Percentiles rank a stretch among this genome's conserved stretches.
Evolutionary conservation across 805 yeast genomes (phyloP).

Genomic region (Candida easanensis): DNA sequence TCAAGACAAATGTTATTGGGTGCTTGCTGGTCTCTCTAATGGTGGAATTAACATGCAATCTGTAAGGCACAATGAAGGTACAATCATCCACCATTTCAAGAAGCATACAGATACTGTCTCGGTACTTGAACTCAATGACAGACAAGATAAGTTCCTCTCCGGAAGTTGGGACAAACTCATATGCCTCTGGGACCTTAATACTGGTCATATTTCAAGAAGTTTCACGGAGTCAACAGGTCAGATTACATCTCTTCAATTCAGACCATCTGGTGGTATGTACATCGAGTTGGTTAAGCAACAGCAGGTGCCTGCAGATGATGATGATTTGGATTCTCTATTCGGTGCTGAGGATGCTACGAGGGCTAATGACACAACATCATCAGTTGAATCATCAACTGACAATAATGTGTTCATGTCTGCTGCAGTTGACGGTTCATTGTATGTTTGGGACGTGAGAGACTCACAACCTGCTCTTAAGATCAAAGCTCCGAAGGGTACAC

Average conservation of each 20-base stretch:
- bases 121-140: constrained; percentile 57
- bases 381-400: constrained; percentile 23
- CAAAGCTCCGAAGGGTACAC: constrained; percentile 59
- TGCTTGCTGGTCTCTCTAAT: constrained; percentile 72
- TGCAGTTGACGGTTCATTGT: constrained; percentile 76
- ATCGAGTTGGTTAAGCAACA: constrained; percentile 20
- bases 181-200: constrained; percentile 80
- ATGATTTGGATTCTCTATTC: constrained; percentile 54
- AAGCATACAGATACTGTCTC: constrained; percentile 76
- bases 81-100: constrained; percentile 70
- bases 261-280: constrained; percentile 45
- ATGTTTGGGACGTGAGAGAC: constrained; percentile 77
- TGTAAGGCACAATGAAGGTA: constrained; percentile 78
- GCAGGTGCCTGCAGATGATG: constrained; percentile 30
- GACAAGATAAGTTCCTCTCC: constrained; percentile 64
- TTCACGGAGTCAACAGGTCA: constrained; percentile 71
- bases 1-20: constrained; percentile 80
- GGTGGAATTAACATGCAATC: constrained; percentile 91
- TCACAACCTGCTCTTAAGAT: constrained; percentile 43
- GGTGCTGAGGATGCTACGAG: constrained; percentile 49
- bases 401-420: constrained; percentile 69
- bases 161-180: constrained; percentile 91
- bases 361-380: constrained; percentile 28
- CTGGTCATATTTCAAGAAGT: constrained; percentile 52
- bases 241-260: constrained; percentile 67